These are phyloP conservation scores for Tricholoma furcatifolium DNA, from an alignment of 768 basidiomycete species.

Conservation along the genomic window DNA sequence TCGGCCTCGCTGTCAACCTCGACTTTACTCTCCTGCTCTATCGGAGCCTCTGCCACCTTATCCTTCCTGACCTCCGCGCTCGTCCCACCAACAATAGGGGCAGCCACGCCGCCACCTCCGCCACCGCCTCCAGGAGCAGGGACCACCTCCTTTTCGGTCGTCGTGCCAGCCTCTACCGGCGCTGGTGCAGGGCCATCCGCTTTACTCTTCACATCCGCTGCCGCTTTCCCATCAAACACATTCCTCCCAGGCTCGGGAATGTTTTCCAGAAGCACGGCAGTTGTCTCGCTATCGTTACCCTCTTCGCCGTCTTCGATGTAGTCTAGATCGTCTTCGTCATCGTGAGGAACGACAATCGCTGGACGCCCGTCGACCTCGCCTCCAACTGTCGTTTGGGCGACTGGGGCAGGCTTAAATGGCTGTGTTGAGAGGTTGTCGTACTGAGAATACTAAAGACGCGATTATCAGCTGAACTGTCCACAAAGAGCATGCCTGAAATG, in stretches of 20 bases:
- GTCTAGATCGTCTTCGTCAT: constrained; percentile 27
- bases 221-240: constrained; percentile 58
- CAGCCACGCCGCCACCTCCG: constrained; percentile 8
- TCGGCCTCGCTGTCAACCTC: neutral
- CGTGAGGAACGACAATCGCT: constrained; percentile 47
- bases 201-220: constrained; percentile 47
- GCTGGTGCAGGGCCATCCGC: too few species aligned
- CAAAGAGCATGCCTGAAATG: neutral
- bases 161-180: constrained; percentile 9
- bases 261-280: constrained; percentile 39
- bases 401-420: constrained; percentile 34
- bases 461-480: constrained; percentile 5
- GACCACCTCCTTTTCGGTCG: constrained; percentile 10
- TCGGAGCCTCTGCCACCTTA: neutral
- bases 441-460: constrained; percentile 48
- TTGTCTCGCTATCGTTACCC: constrained; percentile 19
- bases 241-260: constrained; percentile 74
- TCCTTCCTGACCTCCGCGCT: constrained; percentile 9
- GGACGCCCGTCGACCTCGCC: constrained; percentile 55
- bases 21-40: neutral
- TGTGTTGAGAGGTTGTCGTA: constrained; percentile 44
- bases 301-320: constrained; percentile 4
- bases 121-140: constrained; percentile 10
- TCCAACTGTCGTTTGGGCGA: constrained; percentile 46
- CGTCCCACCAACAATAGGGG: constrained; percentile 13